These are phyloP conservation scores for Teratosphaeria pseudoeucalypti DNA, from an alignment of 2,329 filamentous ascomycete species.

Conservation along the genomic window DNA sequence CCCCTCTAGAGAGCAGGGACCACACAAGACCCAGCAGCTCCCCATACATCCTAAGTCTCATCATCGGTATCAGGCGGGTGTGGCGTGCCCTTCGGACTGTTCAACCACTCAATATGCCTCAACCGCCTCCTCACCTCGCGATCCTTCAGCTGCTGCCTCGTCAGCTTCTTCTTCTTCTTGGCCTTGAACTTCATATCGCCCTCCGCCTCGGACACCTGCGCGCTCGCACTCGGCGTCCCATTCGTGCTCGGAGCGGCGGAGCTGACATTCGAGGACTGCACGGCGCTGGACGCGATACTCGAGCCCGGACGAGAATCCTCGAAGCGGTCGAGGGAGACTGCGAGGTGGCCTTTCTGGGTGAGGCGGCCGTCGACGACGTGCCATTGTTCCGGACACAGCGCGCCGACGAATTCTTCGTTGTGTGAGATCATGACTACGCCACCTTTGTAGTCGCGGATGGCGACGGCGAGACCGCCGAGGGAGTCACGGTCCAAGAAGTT, in stretches of 20 bases:
- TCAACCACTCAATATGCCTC: conserved; percentile 70
- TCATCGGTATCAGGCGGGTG: conserved; percentile 69
- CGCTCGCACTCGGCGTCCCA: conserved; percentile 24
- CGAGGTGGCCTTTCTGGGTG: conserved; percentile 67
- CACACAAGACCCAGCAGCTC: background rate
- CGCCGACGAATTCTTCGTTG: conserved; percentile 97
- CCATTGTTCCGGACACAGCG: conserved; percentile 93
- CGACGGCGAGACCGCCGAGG: conserved; percentile 89
- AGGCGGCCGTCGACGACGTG: conserved; percentile 82
- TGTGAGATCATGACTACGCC: conserved; percentile 99
- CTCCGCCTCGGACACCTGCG: conserved; percentile 52
- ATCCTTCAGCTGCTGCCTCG: conserved; percentile 92
- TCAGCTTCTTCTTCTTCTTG: conserved; percentile 99
- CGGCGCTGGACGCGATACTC: conserved; percentile 56
- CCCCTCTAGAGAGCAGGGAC: background rate
- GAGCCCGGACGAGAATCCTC: conserved; percentile 65
- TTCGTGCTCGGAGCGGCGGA: conserved; percentile 22
- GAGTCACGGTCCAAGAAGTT: conserved; percentile 99
- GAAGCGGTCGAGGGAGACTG: conserved; percentile 70
- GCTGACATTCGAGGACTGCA: conserved; percentile 41
- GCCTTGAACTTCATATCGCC: conserved; percentile 82
- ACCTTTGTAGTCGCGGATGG: conserved; percentile 95
- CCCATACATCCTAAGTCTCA: conserved; percentile 32
- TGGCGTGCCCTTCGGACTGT: conserved; percentile 61
- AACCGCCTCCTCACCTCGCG: conserved; percentile 75